Conservation (phyloP, 2,329 filamentous ascomycete genomes). For the Epichloe amarillans region DNA sequence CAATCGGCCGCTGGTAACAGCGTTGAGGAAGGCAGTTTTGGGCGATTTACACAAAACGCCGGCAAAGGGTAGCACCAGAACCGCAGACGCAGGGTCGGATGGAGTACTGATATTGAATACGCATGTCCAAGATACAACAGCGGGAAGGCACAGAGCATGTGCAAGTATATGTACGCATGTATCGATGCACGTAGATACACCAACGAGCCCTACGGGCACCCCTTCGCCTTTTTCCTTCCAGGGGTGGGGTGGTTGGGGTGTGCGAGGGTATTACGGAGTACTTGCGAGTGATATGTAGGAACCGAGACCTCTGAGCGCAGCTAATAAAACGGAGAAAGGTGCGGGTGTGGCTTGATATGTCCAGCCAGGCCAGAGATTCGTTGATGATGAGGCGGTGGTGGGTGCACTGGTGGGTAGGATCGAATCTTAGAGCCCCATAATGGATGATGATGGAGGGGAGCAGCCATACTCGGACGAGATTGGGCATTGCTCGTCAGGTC, state of each 20-base stretch:
- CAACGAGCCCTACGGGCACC: background rate
- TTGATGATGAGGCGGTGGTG: background rate
- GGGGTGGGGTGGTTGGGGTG: slow-evolving; percentile 4
- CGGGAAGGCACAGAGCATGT: slow-evolving; percentile 2
- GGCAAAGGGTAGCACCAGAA: slow-evolving; percentile 3
- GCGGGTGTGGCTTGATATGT: slow-evolving; percentile 3
- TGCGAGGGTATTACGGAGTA: background rate
- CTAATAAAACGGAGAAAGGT: slow-evolving; percentile 1
- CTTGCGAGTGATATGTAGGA: background rate
- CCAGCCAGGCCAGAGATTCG: slow-evolving; percentile 2
- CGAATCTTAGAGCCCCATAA: slow-evolving; percentile 7
- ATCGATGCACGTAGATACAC: slow-evolving; percentile 5
- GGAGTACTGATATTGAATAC: slow-evolving; percentile 3
- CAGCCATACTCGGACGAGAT: slow-evolving; percentile 5
- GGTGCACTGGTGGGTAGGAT: slow-evolving; percentile 7
- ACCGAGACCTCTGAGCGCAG: background rate
- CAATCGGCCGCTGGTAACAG: background rate
- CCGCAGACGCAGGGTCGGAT: background rate
- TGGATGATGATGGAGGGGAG: background rate
- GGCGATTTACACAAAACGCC: background rate
- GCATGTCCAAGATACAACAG: slow-evolving; percentile 1
- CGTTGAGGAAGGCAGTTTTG: background rate
- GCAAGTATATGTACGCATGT: slow-evolving; percentile 3
- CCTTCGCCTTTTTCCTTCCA: background rate
- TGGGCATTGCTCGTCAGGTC: slow-evolving; percentile 3